Base-by-base conservation (phyloP, 257 asterid species). In the Scutellaria minor region DNA sequence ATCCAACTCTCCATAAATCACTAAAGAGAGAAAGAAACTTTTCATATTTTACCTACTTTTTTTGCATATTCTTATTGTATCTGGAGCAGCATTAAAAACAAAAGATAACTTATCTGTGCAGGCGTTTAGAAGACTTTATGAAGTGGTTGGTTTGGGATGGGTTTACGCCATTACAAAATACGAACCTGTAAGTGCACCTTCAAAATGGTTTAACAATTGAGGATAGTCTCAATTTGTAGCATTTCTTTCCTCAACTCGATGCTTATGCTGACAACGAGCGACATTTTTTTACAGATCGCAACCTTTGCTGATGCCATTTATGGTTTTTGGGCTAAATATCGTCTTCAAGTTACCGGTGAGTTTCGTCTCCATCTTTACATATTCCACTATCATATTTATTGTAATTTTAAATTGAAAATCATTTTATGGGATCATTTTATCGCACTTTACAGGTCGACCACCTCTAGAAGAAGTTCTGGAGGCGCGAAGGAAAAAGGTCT, bases 91-190 rank as follows among this genome's bases (percentile, higher is more conserved):
- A 55, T 56, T 24, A 40, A 42, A 61, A 54, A 15, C 24, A 6
- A 5, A 47, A 74, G n/a, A 15, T n/a, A 62, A 52, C 24, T 61
- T 39, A 11, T 15, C 15, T 41, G 4, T 76, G 82, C 86, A 90
- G 97, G 98, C 86, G 67, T 92, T 92, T 79, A 83, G 98, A 84
- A 86, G 39, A 73, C 86, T 90, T 2, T 90, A 92, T 64, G 98
- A 92, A 78, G 95, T 82, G 39, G 97, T 90, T 63, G 97, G 83
- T 45, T 79, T 92, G 75, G 98, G 98, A 74, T 92, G 98, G 97
- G 90, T 92, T 13, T 92, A 90, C 15, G 97, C 97, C 47, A 75
- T 92, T 52, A 88, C 98, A 55, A 92, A 90, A 88, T 92, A 88
- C 51, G 93, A 90, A 80, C 95, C 97, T 27, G 98, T 90, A 82